Percentiles rank a stretch among this genome's conserved stretches.
phyloP scores from a whole-genome alignment of 148 eudicot genomes.

The Rhododendron simsii region DNA sequence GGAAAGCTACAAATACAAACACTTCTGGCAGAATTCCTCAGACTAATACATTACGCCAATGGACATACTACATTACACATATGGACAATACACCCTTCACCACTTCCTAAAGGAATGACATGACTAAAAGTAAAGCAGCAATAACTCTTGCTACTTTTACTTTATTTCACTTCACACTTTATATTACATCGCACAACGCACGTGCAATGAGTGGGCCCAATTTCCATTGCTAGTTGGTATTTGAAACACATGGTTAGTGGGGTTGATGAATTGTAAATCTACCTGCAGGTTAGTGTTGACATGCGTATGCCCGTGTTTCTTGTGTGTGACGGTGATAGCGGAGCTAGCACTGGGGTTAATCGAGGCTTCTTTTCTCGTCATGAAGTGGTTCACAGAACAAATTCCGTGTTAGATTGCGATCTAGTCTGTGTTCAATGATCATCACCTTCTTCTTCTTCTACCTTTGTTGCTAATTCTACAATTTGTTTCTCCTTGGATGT shows the following conservation, averaged over 20 bases:
- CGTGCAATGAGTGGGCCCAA: background rate
- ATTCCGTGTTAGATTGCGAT: conserved; percentile 39
- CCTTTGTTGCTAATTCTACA: background rate
- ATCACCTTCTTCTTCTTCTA: background rate
- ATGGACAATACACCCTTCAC: too few species aligned
- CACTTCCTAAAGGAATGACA: too few species aligned
- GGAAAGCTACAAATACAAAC: too few species aligned
- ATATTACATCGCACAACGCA: background rate
- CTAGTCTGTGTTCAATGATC: background rate
- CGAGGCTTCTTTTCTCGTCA: conserved; percentile 48
- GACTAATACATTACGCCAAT: too few species aligned
- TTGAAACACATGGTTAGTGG: background rate
- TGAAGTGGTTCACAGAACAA: conserved; percentile 55
- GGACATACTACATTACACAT: too few species aligned
- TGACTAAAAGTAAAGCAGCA: too few species aligned
- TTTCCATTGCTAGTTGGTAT: background rate
- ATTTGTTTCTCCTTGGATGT: too few species aligned
- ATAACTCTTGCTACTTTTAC: too few species aligned
- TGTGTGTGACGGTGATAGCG: conserved; percentile 56
- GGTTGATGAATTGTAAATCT: background rate
- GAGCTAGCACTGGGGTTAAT: conserved; percentile 49
- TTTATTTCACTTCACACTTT: too few species aligned
- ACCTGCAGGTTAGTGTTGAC: conserved; percentile 41
- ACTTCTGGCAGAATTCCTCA: too few species aligned
- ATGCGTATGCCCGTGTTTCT: conserved; percentile 58